Percentiles rank a stretch among this genome's conserved stretches.
phyloP scores from a whole-genome alignment of 352 stramenopile species.

The Phytophthora pseudosyringae region DNA sequence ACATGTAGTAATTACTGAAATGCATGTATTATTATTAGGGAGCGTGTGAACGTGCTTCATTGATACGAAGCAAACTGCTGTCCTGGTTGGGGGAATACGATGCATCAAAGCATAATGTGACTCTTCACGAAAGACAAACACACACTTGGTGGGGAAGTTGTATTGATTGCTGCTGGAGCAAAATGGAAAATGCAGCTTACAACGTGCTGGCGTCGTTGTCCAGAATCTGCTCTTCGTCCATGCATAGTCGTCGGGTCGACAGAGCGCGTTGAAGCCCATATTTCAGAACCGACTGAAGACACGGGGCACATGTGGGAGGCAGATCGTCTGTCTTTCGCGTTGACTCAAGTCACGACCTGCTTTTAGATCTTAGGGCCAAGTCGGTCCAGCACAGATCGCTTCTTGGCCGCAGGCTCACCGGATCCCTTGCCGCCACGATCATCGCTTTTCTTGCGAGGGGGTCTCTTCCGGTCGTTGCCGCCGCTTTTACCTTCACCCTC shows the following conservation, averaged over 20 bases:
- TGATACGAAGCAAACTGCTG: no score
- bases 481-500: constrained; percentile 42
- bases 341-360: constrained; percentile 1
- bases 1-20: no score
- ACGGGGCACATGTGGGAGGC: not conserved
- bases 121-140: not conserved
- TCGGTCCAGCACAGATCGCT: constrained; percentile 83
- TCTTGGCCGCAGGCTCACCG: constrained; percentile 72
- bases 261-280: no score
- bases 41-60: no score
- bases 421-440: constrained; percentile 55
- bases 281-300: not conserved
- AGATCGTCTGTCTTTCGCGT: not conserved
- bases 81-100: no score
- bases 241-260: not conserved
- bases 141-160: not conserved
- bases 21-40: no score
- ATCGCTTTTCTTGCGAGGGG: constrained; percentile 50
- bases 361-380: constrained; percentile 72
- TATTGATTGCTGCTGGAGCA: not conserved
- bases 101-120: not conserved
- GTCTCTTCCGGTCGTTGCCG: constrained; percentile 40
- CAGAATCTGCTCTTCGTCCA: not conserved
- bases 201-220: no score
- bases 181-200: not conserved